Evolutionary conservation across 2,329 filamentous ascomycete species (phyloP), one percentile per base, ranked within the genome.

Genomic region (Ceratocystis colombiana): DNA sequence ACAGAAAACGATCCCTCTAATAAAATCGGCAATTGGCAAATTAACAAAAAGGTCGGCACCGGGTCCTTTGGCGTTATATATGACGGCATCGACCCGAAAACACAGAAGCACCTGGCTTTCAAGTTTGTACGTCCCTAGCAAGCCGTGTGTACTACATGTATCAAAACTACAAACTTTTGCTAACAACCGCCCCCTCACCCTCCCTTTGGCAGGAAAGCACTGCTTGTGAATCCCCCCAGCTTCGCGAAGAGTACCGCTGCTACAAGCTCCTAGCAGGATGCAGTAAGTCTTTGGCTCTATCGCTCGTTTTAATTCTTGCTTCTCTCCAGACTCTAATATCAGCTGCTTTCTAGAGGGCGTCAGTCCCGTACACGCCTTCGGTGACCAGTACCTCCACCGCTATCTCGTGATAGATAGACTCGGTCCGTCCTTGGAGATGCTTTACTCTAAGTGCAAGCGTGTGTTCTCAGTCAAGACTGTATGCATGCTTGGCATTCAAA

Each of bases 61-160:
- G 66, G 66, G 10, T 68, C 66, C 12, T 68, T 68, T 46, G 66
- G 66, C 12, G 66, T 68, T n/a, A 61, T 68, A 6, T 68, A 65
- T 37, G 66, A 61, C n/a, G 66, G 62, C 2, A 37, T 44, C 7
- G 61, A 65, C 22, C 33, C 57, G 15, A 45, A 61, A 2, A 59
- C 45, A 2, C 45, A 15, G 10, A 46, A 61, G 48, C 55, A 57
- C 25, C 33, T 65, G 7, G 66, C 66, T 8, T 50, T 68, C 46
- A 68, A 68, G 37, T 68, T 68, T 65, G 66, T 65, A 46, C 22
- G 64, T 59, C 17, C 22, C 53, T 25, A 7, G 15, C 3, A 20
- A 46, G n/a, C 22, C 15, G 28, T 12, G 30, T 33, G 30, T 33
- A 33, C 1, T 33, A 33, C 6, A 7, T 48, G 17, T 44, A 37